Evolutionary conservation across 192 early-diverging fungal genomes (phyloP).

Genomic region (Coemansia sp.): DNA sequence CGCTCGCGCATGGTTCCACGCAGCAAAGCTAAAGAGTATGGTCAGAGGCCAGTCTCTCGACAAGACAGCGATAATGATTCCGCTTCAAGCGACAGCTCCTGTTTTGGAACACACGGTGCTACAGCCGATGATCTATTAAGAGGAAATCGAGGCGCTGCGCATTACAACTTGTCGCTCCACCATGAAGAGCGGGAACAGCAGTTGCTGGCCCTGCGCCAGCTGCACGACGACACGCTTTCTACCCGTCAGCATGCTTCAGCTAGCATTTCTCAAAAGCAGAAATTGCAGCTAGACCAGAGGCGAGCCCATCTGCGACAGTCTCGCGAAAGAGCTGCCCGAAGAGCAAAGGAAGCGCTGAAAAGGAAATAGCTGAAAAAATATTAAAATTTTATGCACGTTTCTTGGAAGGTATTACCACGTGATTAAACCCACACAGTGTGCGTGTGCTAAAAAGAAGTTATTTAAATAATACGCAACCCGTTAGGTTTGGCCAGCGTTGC

Average conservation of each 20-base stretch:
- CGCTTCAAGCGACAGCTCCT: constrained; percentile 13
- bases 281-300: constrained; percentile 14
- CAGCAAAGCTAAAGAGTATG: constrained; percentile 15
- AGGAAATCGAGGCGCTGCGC: constrained; percentile 16
- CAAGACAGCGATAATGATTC: constrained; percentile 1
- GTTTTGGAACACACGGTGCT: background rate
- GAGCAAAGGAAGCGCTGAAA: background rate
- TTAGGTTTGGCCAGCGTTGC: background rate
- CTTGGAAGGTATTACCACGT: constrained; percentile 3
- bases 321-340: background rate
- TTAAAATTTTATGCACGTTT: background rate
- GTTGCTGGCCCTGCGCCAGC: constrained; percentile 11
- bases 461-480: background rate
- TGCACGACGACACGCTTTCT: constrained; percentile 24
- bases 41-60: background rate
- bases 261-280: constrained; percentile 21
- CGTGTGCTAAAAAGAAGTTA: background rate
- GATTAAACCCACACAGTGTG: constrained; percentile 18
- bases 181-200: constrained; percentile 27
- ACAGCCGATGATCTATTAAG: background rate
- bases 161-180: constrained; percentile 28
- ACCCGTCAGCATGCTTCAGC: constrained; percentile 12
- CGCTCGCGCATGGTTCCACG: constrained; percentile 32
- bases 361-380: background rate
- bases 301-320: constrained; percentile 8